Evolutionary conservation across 2,329 filamentous ascomycete species (phyloP), one percentile per base, ranked within the genome.

Genomic region (Sclerotinia minor): DNA sequence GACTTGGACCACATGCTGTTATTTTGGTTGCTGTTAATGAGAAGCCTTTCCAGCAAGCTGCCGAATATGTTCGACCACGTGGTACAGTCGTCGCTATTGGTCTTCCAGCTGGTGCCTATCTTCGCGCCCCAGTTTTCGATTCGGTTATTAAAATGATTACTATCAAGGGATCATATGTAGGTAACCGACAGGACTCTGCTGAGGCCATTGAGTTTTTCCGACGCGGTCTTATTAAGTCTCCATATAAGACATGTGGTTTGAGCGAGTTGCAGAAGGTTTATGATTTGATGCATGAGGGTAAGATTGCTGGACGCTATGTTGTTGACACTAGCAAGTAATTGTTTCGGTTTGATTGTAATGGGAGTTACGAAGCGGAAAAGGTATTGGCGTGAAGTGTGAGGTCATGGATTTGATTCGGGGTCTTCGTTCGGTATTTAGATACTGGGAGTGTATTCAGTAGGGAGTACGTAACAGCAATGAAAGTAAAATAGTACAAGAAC

Each of bases 21-120:
- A 83, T 97, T 72, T 84, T 97, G 55, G 87, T 97, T 69, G 94
- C 94, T 70, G 93, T 92, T 64, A 86, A 84, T 74, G 94, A 97
- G 85, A 92, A 90, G 83, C 94, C 94, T 65, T 97, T 97, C 88
- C 92, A 97, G 82, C 94, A 97, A 82, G 94, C 94, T 53, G 88
- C 92, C 59, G 89, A 77, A 80, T 97, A 97, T 80, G 89, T 97
- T 71, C 91, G 94, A 69, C 86, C 92, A 67, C 87, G 88, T 69
- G 94, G 94, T 69, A 85, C 87, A 50, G 91, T 97, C 76, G 86
- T 97, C 71, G 94, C 92, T 80, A 95, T 98, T 76, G 94, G 94
- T 76, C 83, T 97, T 35, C 94, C 94, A 6, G 89, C 91, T 49
- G 84, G 89, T 71, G 93, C 94, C 2, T 91, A 84, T 79, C 85